Evolutionary conservation across 2,329 filamentous ascomycete species (phyloP).

Genomic region (Periconia sp.): DNA sequence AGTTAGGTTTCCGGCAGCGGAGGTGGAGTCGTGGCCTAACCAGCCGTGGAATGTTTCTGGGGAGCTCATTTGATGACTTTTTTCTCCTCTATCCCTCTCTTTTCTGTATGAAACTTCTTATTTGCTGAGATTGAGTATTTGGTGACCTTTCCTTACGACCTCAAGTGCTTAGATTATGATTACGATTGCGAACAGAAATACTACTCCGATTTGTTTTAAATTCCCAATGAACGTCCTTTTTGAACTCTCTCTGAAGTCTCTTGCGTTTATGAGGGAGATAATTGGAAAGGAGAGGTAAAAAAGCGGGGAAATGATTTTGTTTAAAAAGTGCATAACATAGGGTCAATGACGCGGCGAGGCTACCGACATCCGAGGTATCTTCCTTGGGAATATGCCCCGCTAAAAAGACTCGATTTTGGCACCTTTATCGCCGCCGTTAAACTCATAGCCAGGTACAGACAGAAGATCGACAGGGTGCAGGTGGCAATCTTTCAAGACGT

Average conservation of each 20-base stretch:
- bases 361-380: not conserved
- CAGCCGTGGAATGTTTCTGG: conserved; percentile 59
- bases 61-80: conserved; percentile 9
- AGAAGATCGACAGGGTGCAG: not conserved
- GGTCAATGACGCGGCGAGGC: not conserved
- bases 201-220: too few relatives aligned
- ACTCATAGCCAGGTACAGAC: not conserved
- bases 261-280: not conserved
- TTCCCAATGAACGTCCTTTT: too few relatives aligned
- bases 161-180: too few relatives aligned
- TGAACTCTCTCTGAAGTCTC: too few relatives aligned
- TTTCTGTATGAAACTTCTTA: not conserved
- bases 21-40: conserved; percentile 54
- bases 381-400: too few relatives aligned
- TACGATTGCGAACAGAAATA: too few relatives aligned
- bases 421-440: not conserved
- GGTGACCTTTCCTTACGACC: not conserved
- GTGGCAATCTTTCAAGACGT: too few relatives aligned
- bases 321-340: not conserved
- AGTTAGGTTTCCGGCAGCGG: conserved; percentile 57
- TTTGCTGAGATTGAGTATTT: not conserved
- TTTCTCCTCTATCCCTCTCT: not conserved
- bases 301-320: not conserved
- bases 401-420: not conserved
- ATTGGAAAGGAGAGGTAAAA: not conserved